Base-by-base conservation (phyloP, 208 protist species). In the Trypanosomatidae sp. region DNA sequence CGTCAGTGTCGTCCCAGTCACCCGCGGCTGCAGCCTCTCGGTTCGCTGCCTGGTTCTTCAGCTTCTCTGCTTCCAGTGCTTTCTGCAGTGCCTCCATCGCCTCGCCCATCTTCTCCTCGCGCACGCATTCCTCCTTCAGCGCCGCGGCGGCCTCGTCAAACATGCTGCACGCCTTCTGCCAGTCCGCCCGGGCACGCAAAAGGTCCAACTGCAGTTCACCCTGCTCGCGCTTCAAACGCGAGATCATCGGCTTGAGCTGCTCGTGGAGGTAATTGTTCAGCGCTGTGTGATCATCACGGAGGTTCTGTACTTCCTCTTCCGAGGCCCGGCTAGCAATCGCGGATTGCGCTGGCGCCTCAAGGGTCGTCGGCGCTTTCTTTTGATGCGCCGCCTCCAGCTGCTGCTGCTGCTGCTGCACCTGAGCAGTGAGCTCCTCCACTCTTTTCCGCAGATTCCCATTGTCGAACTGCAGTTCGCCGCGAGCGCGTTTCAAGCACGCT, bases 61-160 rank as follows among this genome's bases (percentile, higher is more conserved):
- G 6, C 65, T 79, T 50, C 66, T 84, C 76, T 8, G 68, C 66
- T 60, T 81, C 72, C 3, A 87, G 66, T n/a, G 70, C 76, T 49
- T 66, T 59, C 6, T 46, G 70, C 15, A 90, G 69, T 17, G 79
- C 66, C 62, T 81, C 77, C 62, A 90, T 73, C 44, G 85, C 74
- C 47, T 84, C 81, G 7, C 71, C 66, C 71, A 84, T 82, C 66
- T 90, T 90, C 65, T 83, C 73, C 53, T 81, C 79, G 8, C 82
- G 79, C 62, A 80, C 68, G 15, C 49, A 70, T 8, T 73, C 73
- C 46, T 81, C 77, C 60, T 88, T 66, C n/a, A 82, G 56, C 0
- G 73, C 74, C 10, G 62, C 76, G 10, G 66, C 50, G 62, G 72
- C 71, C 12, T 76, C 74, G 3, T 87, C 68, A 19, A 79, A 69